These are phyloP conservation scores for Gentiana macrophylla DNA, from an alignment of 257 asterid species.

Conservation along the genomic window DNA sequence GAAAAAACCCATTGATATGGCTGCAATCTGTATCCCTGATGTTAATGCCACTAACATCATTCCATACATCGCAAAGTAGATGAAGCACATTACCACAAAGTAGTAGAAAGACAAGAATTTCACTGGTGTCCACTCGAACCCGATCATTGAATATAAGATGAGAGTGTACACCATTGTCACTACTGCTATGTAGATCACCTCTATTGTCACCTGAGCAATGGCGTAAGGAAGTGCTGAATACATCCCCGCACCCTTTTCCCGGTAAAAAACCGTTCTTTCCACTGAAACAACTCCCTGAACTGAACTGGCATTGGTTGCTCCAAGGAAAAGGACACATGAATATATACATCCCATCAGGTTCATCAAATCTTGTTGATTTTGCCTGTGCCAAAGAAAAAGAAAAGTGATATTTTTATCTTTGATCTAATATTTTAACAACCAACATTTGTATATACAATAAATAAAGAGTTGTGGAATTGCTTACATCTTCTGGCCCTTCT, in stretches of 20 bases:
- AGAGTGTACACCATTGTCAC: conserved; percentile 29
- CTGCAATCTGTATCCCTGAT: conserved; percentile 29
- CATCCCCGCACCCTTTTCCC: conserved; percentile 30
- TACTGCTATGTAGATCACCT: conserved; percentile 27
- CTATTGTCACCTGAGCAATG: conserved; percentile 40
- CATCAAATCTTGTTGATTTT: conserved; percentile 17
- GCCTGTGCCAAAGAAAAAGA: conserved; percentile 10
- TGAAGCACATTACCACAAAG: conserved; percentile 32
- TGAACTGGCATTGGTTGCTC: conserved; percentile 22
- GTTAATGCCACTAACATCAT: conserved; percentile 59
- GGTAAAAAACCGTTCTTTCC: conserved; percentile 26
- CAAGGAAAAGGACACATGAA: conserved; percentile 19
- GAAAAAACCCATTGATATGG: conserved; percentile 27
- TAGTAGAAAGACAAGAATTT: conserved; percentile 42
- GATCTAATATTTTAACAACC: too few relatives aligned
- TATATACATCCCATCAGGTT: conserved; percentile 31
- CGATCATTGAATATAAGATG: conserved; percentile 43
- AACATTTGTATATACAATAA: too few relatives aligned
- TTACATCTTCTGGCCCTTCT: conserved; percentile 15
- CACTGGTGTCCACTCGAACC: conserved; percentile 33
- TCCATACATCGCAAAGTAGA: conserved; percentile 38
- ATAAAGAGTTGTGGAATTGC: conserved; percentile 1
- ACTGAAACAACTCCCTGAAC: conserved; percentile 27
- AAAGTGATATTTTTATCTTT: too few relatives aligned
- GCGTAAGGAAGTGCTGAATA: conserved; percentile 32